Conservation (phyloP, 164 flowering plant genomes). For the Aristolochia fimbriata region DNA sequence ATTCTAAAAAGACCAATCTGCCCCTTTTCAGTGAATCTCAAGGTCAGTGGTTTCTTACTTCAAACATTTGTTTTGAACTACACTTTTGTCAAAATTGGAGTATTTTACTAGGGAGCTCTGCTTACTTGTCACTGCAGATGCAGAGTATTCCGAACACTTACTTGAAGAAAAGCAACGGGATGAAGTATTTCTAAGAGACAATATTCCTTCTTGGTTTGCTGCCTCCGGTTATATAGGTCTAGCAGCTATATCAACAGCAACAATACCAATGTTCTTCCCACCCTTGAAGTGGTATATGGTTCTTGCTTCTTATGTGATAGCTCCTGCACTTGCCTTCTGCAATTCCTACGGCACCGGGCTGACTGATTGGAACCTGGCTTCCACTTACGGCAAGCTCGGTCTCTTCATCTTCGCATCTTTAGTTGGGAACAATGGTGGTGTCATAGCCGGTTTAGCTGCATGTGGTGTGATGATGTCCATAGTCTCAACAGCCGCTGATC, state of each 20-base stretch:
- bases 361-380: slow-evolving; percentile 85
- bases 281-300: slow-evolving; percentile 89
- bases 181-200: slow-evolving; percentile 61
- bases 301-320: slow-evolving; percentile 62
- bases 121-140: slow-evolving; percentile 29
- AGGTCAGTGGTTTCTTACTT: slow-evolving; percentile 27
- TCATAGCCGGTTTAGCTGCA: slow-evolving; percentile 83
- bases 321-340: slow-evolving; percentile 97
- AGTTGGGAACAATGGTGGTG: slow-evolving; percentile 81
- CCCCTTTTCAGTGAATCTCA: slow-evolving; percentile 41
- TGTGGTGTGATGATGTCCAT: slow-evolving; percentile 96
- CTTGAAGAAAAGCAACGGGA: slow-evolving; percentile 56
- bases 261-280: slow-evolving; percentile 77
- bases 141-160: slow-evolving; percentile 36
- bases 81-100: not conserved
- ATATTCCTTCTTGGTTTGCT: slow-evolving; percentile 79
- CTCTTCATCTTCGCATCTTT: slow-evolving; percentile 75
- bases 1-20: slow-evolving; percentile 31
- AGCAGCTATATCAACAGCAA: slow-evolving; percentile 78
- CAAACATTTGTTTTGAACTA: not conserved
- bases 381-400: slow-evolving; percentile 90
- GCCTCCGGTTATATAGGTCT: slow-evolving; percentile 76
- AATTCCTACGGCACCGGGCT: slow-evolving; percentile 96
- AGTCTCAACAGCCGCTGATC: slow-evolving; percentile 95
- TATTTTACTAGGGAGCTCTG: not conserved